phyloP scores from a whole-genome alignment of 805 yeast genomes.

The Nakazawaea ambrosiae region DNA sequence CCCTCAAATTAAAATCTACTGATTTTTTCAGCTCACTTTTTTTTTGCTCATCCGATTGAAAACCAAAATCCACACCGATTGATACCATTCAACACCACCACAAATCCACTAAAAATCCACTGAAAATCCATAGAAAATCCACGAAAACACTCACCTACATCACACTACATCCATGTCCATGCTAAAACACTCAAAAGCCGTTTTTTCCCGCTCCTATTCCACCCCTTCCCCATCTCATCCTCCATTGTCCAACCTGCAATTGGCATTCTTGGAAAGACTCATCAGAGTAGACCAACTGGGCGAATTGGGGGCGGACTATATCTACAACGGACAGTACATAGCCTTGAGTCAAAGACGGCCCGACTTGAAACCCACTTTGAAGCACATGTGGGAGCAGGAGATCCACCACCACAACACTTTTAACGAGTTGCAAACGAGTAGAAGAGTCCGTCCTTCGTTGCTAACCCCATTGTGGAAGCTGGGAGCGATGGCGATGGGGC shows the following conservation, averaged over 20 bases:
- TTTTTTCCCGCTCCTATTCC: too few relatives aligned
- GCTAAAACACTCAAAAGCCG: too few relatives aligned
- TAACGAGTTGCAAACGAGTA: slow-evolving; percentile 63
- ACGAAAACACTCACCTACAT: too few relatives aligned
- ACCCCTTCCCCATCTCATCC: background rate
- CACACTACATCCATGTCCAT: too few relatives aligned
- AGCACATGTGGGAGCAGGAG: slow-evolving; percentile 99
- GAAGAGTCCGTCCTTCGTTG: slow-evolving; percentile 85
- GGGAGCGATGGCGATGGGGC: slow-evolving; percentile 85
- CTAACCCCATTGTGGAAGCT: slow-evolving; percentile 90
- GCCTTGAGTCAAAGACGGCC: slow-evolving; percentile 69
- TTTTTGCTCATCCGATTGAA: too few relatives aligned
- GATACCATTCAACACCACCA: background rate
- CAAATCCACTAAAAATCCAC: background rate
- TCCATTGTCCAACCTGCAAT: slow-evolving; percentile 38
- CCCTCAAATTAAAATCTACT: background rate
- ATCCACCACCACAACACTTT: slow-evolving; percentile 85
- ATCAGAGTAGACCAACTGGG: slow-evolving; percentile 97
- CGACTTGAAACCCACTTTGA: slow-evolving; percentile 66
- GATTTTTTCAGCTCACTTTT: background rate
- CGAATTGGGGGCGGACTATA: slow-evolving; percentile 91
- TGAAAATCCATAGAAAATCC: too few relatives aligned
- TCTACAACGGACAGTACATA: slow-evolving; percentile 83
- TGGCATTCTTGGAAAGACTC: slow-evolving; percentile 63
- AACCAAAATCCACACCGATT: background rate